Percentiles rank a stretch among this genome's conserved stretches.
Evolutionary conservation across 257 asterid genomes (phyloP).

Genomic region (Fraxinus quadrangulata): DNA sequence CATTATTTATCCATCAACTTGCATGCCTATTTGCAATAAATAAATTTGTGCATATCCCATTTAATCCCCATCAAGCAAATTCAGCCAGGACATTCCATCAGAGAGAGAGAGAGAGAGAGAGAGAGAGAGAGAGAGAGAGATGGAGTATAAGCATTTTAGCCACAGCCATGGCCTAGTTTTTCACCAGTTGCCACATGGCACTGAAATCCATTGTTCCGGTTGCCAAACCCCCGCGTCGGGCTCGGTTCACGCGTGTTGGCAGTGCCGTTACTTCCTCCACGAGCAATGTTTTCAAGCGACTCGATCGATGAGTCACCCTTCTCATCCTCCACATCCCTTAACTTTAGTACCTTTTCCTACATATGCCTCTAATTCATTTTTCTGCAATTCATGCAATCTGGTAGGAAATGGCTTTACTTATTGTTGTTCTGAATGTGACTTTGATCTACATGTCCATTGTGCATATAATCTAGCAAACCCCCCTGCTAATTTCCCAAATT

Average conservation of each 20-base stretch:
- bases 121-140: neutral
- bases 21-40: conserved; percentile 24
- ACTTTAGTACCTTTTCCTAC: conserved; percentile 64
- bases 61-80: neutral
- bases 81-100: neutral
- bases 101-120: neutral
- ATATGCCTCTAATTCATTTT: conserved; percentile 46
- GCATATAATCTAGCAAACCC: conserved; percentile 37
- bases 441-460: conserved; percentile 66
- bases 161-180: conserved; percentile 56
- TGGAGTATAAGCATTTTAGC: conserved; percentile 70
- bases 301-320: conserved; percentile 49
- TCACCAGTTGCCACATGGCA: conserved; percentile 51
- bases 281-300: conserved; percentile 58
- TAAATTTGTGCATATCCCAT: conserved; percentile 8
- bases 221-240: conserved; percentile 50
- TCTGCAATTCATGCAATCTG: conserved; percentile 56
- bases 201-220: conserved; percentile 61
- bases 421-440: conserved; percentile 64
- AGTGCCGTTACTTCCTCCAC: conserved; percentile 60
- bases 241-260: conserved; percentile 54
- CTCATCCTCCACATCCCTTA: conserved; percentile 59
- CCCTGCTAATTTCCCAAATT: conserved; percentile 26
- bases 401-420: conserved; percentile 57
- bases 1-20: conserved; percentile 31